These are phyloP conservation scores for Scedosporium aurantiacum DNA, from an alignment of 2,329 filamentous ascomycete species.

Conservation along the genomic window DNA sequence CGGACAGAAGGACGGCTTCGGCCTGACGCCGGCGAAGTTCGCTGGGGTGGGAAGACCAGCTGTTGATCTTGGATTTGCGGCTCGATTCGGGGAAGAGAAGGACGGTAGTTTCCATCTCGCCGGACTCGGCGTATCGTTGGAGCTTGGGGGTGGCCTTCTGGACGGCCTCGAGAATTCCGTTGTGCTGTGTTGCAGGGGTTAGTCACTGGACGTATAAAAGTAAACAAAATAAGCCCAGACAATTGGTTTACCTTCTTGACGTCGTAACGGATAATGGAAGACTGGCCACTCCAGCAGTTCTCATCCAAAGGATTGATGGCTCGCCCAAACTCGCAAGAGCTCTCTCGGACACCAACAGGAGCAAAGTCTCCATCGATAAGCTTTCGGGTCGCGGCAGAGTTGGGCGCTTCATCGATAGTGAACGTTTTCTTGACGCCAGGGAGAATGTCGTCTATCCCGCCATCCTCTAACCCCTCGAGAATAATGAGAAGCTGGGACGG, in stretches of 20 bases:
- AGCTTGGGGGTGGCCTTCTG: slow-evolving; percentile 33
- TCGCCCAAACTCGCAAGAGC: slow-evolving; percentile 26
- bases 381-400: slow-evolving; percentile 28
- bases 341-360: slow-evolving; percentile 20
- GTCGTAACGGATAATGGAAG: slow-evolving; percentile 32
- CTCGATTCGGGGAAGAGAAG: slow-evolving; percentile 41
- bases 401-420: slow-evolving; percentile 34
- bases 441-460: slow-evolving; percentile 33
- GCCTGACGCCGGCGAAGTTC: slow-evolving; percentile 37
- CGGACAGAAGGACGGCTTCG: slow-evolving; percentile 36
- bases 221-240: neutral
- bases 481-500: slow-evolving; percentile 48
- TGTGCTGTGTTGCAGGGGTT: slow-evolving; percentile 19
- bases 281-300: slow-evolving; percentile 32
- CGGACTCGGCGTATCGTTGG: slow-evolving; percentile 30
- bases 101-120: slow-evolving; percentile 45
- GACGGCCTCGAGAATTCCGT: slow-evolving; percentile 30
- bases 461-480: slow-evolving; percentile 42
- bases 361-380: slow-evolving; percentile 31
- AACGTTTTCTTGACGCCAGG: slow-evolving; percentile 31
- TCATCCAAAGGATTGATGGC: slow-evolving; percentile 30
- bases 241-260: slow-evolving; percentile 25
- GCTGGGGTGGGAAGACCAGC: slow-evolving; percentile 28
- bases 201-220: neutral
- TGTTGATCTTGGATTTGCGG: slow-evolving; percentile 22